Evolutionary conservation across 371 early-diverging fungal genomes (phyloP).

Genomic region (Mucor piriformis): DNA sequence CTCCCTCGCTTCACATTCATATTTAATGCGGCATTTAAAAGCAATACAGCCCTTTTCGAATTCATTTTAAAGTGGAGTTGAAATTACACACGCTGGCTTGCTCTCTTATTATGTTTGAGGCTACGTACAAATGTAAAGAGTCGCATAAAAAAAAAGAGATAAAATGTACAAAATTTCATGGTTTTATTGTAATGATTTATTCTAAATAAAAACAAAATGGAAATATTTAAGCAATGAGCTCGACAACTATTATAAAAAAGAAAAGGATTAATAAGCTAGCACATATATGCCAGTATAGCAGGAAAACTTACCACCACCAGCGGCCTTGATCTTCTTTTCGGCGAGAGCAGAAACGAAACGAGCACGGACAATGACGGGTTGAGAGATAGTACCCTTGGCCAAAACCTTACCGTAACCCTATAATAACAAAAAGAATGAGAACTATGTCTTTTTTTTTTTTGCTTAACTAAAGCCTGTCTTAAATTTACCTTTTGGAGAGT

Average conservation of each 20-base stretch:
- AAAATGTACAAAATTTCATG: not conserved
- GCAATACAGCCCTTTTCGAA: too few relatives aligned
- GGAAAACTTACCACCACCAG: slow-evolving; percentile 81
- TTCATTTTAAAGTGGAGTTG: too few relatives aligned
- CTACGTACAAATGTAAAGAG: too few relatives aligned
- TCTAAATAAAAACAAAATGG: not conserved
- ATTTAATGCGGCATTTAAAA: too few relatives aligned
- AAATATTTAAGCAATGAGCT: slow-evolving; percentile 28
- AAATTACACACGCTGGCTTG: too few relatives aligned
- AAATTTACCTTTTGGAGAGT: slow-evolving; percentile 68
- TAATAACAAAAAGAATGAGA: slow-evolving; percentile 1
- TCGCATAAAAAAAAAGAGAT: not conserved
- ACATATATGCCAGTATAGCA: not conserved
- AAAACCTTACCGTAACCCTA: slow-evolving; percentile 97
- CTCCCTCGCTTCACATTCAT: too few relatives aligned
- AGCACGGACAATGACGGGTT: slow-evolving; percentile 98
- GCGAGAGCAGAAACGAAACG: slow-evolving; percentile 94
- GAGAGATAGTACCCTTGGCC: slow-evolving; percentile 93
- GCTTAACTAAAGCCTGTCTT: too few relatives aligned
- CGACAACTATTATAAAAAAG: slow-evolving; percentile 27
- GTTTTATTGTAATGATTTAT: not conserved
- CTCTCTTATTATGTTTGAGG: too few relatives aligned
- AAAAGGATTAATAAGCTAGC: not conserved
- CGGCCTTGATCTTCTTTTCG: slow-evolving; percentile 98
- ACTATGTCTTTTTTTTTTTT: too few relatives aligned